Percentiles rank a stretch among this genome's conserved stretches.
Conservation (phyloP, 1,139 yeast genomes). For the Saccharomyces pastorianus region DNA sequence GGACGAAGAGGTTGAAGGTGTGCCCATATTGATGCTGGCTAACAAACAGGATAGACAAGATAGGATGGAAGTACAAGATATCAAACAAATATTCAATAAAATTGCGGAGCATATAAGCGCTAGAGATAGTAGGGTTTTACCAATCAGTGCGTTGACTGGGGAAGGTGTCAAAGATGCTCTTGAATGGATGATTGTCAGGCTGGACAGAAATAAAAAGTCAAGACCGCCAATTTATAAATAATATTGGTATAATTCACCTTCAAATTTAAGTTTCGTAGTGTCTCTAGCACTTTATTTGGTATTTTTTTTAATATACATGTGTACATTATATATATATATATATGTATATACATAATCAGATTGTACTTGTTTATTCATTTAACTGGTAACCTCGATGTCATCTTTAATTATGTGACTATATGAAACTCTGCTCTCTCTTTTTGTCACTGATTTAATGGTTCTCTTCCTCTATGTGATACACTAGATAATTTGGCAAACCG, state of each 20-base stretch:
- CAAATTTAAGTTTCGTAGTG: no score
- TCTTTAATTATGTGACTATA: neutral
- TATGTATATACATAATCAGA: neutral
- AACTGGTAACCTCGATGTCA: neutral
- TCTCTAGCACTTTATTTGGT: neutral
- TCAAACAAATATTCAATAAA: slow-evolving; percentile 73
- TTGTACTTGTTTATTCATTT: neutral
- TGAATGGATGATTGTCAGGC: slow-evolving; percentile 77
- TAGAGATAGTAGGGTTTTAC: slow-evolving; percentile 80
- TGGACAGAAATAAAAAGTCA: slow-evolving; percentile 65
- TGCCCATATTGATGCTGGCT: slow-evolving; percentile 92
- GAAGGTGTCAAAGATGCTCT: slow-evolving; percentile 81
- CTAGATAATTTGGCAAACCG: slow-evolving; percentile 91
- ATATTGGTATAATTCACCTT: neutral
- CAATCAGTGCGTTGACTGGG: slow-evolving; percentile 80
- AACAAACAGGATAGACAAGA: slow-evolving; percentile 89
- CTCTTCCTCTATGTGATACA: slow-evolving; percentile 72
- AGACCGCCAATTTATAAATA: slow-evolving; percentile 50
- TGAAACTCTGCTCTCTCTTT: no score
- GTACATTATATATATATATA: neutral
- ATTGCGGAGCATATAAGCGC: slow-evolving; percentile 80
- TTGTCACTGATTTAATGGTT: slow-evolving; percentile 7
- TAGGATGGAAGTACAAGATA: slow-evolving; percentile 67
- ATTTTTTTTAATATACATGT: neutral
- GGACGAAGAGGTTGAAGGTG: slow-evolving; percentile 57